A percentile compares a stretch with the other conserved stretches of the same genome.
Conservation (phyloP, 495 filamentous ascomycete species). For the Penicillium lividum region DNA sequence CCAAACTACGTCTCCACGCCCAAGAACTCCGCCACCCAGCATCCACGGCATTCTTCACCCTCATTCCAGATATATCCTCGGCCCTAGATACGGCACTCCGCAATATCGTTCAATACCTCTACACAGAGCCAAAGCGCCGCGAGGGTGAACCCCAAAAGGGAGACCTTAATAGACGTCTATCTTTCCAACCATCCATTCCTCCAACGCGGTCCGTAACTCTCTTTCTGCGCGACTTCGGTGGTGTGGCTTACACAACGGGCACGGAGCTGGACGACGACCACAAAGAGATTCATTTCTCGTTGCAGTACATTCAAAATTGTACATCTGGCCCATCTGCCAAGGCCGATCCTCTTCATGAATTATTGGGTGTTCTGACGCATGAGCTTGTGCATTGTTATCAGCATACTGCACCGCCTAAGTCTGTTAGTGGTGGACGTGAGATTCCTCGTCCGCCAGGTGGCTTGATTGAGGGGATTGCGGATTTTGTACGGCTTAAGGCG, state of each 20-base stretch:
- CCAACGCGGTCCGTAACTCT: slow-evolving; percentile 79
- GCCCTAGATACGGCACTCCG: slow-evolving; percentile 62
- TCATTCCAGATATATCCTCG: slow-evolving; percentile 55
- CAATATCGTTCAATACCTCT: slow-evolving; percentile 65
- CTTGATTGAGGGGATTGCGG: slow-evolving; percentile 88
- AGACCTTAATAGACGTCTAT: slow-evolving; percentile 13
- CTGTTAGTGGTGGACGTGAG: slow-evolving; percentile 3
- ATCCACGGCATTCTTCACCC: slow-evolving; percentile 59
- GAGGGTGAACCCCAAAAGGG: neutral
- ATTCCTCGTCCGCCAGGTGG: slow-evolving; percentile 61
- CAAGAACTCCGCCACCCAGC: slow-evolving; percentile 69
- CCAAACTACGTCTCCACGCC: slow-evolving; percentile 70
- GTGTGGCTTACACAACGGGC: slow-evolving; percentile 88
- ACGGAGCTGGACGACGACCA: slow-evolving; percentile 81
- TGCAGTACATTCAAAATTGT: slow-evolving; percentile 66
- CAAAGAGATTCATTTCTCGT: slow-evolving; percentile 91
- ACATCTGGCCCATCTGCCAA: slow-evolving; percentile 30
- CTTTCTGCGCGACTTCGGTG: slow-evolving; percentile 74
- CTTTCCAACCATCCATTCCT: slow-evolving; percentile 43
- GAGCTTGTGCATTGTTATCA: slow-evolving; percentile 98
- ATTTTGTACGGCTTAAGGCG: slow-evolving; percentile 83
- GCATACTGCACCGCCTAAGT: slow-evolving; percentile 61
- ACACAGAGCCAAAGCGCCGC: slow-evolving; percentile 39
- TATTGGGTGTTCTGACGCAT: slow-evolving; percentile 81
- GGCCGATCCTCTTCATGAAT: slow-evolving; percentile 55